Evolutionary conservation across 371 early-diverging fungal species (phyloP).

Genomic region (Dichotomocladium elegans): DNA sequence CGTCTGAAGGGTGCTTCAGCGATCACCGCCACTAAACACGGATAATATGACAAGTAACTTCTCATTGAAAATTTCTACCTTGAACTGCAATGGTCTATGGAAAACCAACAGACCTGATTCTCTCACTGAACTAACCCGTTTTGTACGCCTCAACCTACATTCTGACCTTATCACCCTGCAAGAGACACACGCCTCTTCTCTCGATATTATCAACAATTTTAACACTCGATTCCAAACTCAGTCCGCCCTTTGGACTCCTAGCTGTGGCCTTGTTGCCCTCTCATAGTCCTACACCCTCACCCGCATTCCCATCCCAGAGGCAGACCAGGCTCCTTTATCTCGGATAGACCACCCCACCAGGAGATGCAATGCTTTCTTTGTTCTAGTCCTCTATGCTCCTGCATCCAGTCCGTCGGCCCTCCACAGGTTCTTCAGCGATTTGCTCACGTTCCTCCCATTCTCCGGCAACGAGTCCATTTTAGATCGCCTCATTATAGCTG

Average conservation of each 20-base stretch:
- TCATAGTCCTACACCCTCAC: background rate
- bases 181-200: conserved; percentile 1
- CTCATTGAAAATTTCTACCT: background rate
- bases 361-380: background rate
- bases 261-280: conserved; percentile 2
- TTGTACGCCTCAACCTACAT: background rate
- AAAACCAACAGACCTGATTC: background rate
- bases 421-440: background rate
- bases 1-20: too few relatives aligned
- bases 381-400: conserved; percentile 3
- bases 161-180: conserved; percentile 2
- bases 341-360: background rate
- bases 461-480: background rate
- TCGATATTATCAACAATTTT: background rate
- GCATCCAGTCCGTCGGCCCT: background rate
- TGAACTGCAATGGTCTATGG: conserved; percentile 5
- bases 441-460: background rate
- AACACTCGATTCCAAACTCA: background rate
- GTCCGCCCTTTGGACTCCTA: background rate
- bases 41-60: background rate
- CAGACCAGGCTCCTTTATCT: background rate
- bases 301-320: background rate
- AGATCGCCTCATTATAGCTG: background rate
- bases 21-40: background rate
- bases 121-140: background rate